A percentile compares a stretch with the other conserved stretches of the same genome.
Evolutionary conservation across 805 yeast genomes (phyloP).

Genomic region (Allodekkera sacchari): DNA sequence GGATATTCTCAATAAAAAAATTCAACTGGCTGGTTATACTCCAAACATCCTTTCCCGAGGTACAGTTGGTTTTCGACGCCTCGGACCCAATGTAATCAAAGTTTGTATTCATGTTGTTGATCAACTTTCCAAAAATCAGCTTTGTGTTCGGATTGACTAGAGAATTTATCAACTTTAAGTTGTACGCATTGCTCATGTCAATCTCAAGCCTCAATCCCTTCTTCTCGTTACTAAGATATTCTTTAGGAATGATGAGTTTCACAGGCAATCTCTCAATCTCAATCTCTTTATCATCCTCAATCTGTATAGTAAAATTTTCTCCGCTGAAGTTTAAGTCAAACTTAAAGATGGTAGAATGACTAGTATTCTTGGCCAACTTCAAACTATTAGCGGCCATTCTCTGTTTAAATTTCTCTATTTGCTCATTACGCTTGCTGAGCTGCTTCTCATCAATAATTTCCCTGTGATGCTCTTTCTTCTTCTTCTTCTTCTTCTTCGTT

Average conservation of each 20-base stretch:
- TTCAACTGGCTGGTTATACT: constrained; percentile 26
- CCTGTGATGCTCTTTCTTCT: constrained; percentile 1
- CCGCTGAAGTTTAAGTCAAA: constrained; percentile 18
- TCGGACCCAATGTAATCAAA: constrained; percentile 18
- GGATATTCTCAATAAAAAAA: constrained; percentile 23
- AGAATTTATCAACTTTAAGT: constrained; percentile 19
- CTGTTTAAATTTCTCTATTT: constrained; percentile 20
- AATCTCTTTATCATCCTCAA: constrained; percentile 22
- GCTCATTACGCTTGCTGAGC: constrained; percentile 11
- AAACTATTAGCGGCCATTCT: constrained; percentile 16
- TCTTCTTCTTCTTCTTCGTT: constrained; percentile 3
- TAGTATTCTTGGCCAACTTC: constrained; percentile 21
- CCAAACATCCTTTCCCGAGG: constrained; percentile 7
- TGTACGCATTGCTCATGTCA: constrained; percentile 23
- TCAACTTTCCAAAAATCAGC: constrained; percentile 24
- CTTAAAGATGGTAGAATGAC: constrained; percentile 21
- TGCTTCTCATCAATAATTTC: constrained; percentile 6
- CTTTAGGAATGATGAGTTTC: constrained; percentile 24
- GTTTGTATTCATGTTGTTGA: constrained; percentile 23
- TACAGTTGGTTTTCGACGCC: constrained; percentile 9
- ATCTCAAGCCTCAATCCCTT: constrained; percentile 22
- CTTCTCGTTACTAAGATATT: constrained; percentile 20
- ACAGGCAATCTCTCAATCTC: constrained; percentile 19
- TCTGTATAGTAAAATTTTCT: constrained; percentile 22
- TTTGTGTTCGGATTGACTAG: constrained; percentile 21